phyloP scores from a whole-genome alignment of 176 grass and related monocot species.

The Zizania latifolia region DNA sequence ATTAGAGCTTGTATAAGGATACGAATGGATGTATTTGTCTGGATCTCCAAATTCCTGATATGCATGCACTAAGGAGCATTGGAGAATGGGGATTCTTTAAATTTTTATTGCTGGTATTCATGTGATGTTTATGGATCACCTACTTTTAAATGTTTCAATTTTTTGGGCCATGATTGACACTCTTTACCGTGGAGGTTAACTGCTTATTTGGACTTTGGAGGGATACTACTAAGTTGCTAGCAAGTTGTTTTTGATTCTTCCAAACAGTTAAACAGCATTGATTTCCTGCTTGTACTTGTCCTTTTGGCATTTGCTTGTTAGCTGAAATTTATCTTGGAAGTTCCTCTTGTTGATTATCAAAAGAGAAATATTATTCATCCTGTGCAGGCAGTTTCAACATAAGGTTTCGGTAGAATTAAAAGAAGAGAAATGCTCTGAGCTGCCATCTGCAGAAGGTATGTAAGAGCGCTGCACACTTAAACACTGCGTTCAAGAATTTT shows the following conservation, averaged over 20 bases:
- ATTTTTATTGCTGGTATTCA: neutral
- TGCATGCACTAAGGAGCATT: neutral
- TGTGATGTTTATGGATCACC: neutral
- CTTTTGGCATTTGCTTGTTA: slow-evolving; percentile 2
- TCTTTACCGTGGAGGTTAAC: neutral
- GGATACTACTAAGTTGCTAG: neutral
- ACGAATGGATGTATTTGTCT: neutral
- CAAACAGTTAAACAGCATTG: neutral
- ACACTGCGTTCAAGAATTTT: neutral
- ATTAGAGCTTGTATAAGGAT: neutral
- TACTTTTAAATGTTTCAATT: neutral
- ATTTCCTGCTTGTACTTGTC: neutral
- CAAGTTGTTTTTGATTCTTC: neutral
- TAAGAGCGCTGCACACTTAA: neutral
- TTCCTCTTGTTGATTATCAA: neutral
- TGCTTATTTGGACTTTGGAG: neutral
- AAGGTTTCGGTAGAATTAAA: slow-evolving; percentile 22
- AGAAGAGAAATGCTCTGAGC: slow-evolving; percentile 2
- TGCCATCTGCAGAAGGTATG: slow-evolving; percentile 33
- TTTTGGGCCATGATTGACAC: neutral
- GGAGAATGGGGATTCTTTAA: neutral
- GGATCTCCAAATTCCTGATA: neutral
- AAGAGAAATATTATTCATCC: slow-evolving; percentile 11
- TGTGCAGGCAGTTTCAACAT: slow-evolving; percentile 65
- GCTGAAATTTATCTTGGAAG: neutral